Base-by-base conservation (phyloP, 805 yeast genomes). In the Ogataea allantospora region DNA sequence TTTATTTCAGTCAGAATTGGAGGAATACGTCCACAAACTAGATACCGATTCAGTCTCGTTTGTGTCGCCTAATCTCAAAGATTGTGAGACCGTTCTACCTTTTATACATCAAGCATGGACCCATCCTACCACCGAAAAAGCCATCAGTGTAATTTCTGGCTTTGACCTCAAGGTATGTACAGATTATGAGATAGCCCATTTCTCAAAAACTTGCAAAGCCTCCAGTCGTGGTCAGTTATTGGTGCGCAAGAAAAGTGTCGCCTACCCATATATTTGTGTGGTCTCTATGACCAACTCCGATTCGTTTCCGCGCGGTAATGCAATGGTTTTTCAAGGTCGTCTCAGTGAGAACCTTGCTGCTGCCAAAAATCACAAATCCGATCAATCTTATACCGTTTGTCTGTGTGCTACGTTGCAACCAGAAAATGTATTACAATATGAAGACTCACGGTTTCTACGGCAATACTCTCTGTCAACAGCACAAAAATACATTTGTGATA, bases 161-260 rank as follows among this genome's bases (percentile, higher is more conserved):
- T 72, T 70, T 20, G 76, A 71, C 7, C 57, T 75, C 35, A 69
- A 67, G 25, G 53, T 68, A 1, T 61, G 73, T 21, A 54, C 66
- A 57, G 80, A 76, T 39, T 75, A 69, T 48, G 83, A 78, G 53
- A 62, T 76, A 26, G 79, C 73, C 3, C 77, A 73, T 43, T 54
- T 54, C 37, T 51, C 59, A 5, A 47, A 43, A 31, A 32, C 35
- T 21, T 10, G 11, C 18, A 27, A 19, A 17, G 17, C 13, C 12
- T 16, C 27, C 12, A 10, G 30, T 13, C 13, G 15, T 18, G 13
- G 17, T 11, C 35, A 30, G n/a, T 24, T 52, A 3, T 36, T 51
- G 12, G 30, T 46, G 5, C 39, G 55, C 18, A 31, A 44, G 29
- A 50, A 42, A 15, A 46, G 51, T 13, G 55, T 57, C 3, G 62